A percentile compares a stretch with the other conserved stretches of the same genome.
Evolutionary conservation across 164 flowering plant species (phyloP).

Genomic region (Cinnamomum chago): DNA sequence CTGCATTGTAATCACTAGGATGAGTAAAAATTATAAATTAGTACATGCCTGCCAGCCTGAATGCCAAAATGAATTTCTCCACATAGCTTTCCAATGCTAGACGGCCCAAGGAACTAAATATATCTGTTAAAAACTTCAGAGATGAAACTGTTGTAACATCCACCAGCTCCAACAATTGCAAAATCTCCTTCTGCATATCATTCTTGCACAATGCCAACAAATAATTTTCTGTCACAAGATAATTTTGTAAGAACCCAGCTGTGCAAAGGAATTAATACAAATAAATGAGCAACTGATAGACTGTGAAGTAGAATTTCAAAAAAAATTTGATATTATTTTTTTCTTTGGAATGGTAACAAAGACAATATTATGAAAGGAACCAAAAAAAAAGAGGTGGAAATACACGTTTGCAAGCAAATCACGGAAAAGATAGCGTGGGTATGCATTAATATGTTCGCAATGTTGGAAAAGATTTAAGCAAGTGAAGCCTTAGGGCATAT

Average conservation of each 20-base stretch:
- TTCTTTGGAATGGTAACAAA: too few relatives aligned
- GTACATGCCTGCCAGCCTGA: constrained; percentile 46
- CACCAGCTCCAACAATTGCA: constrained; percentile 47
- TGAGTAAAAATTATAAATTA: constrained; percentile 6
- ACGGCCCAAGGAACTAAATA: constrained; percentile 72
- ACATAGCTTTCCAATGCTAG: constrained; percentile 38
- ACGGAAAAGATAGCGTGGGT: too few relatives aligned
- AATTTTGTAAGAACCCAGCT: constrained; percentile 3
- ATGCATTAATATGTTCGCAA: too few relatives aligned
- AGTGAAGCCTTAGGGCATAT: too few relatives aligned
- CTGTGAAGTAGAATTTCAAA: not conserved
- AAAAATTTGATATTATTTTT: not conserved
- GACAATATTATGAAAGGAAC: too few relatives aligned
- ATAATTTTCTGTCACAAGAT: constrained; percentile 53
- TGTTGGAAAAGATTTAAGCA: too few relatives aligned
- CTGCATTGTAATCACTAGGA: not conserved
- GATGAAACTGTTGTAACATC: constrained; percentile 63
- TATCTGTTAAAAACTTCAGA: constrained; percentile 20
- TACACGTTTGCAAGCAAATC: too few relatives aligned
- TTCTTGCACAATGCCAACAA: constrained; percentile 74
- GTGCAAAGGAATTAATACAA: not conserved
- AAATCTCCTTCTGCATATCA: constrained; percentile 46
- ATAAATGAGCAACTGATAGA: not conserved
- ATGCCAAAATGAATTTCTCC: constrained; percentile 45
- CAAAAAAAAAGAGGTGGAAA: too few relatives aligned